A percentile compares a stretch with the other conserved stretches of the same genome.
These are phyloP conservation scores for Cymbopogon citratus DNA, from an alignment of 176 grass and related monocot species.

Conservation along the genomic window DNA sequence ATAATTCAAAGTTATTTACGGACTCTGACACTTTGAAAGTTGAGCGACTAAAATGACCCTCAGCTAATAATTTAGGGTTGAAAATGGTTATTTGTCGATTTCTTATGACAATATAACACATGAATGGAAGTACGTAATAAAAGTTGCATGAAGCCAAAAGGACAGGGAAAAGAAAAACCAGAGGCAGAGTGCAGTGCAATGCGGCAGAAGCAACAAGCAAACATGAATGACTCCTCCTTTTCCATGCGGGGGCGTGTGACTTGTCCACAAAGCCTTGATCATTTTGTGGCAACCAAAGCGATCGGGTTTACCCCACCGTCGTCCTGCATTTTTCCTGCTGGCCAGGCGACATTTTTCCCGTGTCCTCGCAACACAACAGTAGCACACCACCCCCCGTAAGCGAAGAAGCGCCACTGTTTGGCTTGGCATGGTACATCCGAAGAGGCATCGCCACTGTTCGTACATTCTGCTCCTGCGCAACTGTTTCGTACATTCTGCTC, in stretches of 20 bases:
- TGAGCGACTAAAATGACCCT: too few relatives aligned
- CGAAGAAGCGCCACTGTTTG: background rate
- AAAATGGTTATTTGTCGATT: too few relatives aligned
- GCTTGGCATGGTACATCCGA: background rate
- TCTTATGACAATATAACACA: slow-evolving; percentile 1
- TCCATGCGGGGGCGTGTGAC: slow-evolving; percentile 10
- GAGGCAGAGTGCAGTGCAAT: background rate
- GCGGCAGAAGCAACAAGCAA: slow-evolving; percentile 27
- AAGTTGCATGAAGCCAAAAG: background rate
- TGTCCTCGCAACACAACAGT: slow-evolving; percentile 8
- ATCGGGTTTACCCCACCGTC: background rate
- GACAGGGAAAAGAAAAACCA: too few relatives aligned
- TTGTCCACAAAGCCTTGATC: slow-evolving; percentile 35
- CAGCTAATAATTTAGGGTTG: too few relatives aligned
- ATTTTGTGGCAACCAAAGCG: slow-evolving; percentile 6
- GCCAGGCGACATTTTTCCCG: background rate
- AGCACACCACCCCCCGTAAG: background rate
- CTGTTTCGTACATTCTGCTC: background rate
- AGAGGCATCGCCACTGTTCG: background rate
- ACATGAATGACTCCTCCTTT: slow-evolving; percentile 24
- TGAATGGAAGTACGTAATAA: background rate
- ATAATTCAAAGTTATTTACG: too few relatives aligned
- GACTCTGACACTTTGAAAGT: too few relatives aligned
- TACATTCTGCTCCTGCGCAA: background rate
- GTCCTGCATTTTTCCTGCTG: too few relatives aligned